Evolutionary conservation across 2,329 filamentous ascomycete genomes (phyloP).

Genomic region (Phialocephala sp.): DNA sequence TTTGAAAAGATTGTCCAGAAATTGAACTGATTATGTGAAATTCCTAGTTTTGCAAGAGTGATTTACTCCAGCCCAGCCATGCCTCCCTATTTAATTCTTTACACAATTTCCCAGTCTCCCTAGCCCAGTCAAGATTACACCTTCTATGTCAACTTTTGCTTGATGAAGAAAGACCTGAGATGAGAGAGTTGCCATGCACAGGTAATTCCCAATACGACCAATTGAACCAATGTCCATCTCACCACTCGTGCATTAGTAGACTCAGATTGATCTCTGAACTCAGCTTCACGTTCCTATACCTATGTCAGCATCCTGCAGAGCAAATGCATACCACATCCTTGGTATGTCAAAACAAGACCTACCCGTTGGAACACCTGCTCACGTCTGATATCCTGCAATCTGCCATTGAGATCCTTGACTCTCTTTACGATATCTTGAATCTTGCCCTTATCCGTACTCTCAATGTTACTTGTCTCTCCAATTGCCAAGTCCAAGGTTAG

Average conservation of each 20-base stretch:
- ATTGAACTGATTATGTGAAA: conserved; percentile 29
- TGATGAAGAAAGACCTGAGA: conserved; percentile 97
- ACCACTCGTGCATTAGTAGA: conserved; percentile 89
- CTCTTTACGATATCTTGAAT: conserved; percentile 87
- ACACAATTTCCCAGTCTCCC: conserved; percentile 8
- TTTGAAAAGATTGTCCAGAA: conserved; percentile 20
- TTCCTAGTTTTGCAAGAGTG: conserved; percentile 13
- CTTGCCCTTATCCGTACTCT: conserved; percentile 92
- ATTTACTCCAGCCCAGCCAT: conserved; percentile 18
- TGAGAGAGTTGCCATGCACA: conserved; percentile 98
- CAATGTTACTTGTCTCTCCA: conserved; percentile 91
- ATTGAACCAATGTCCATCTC: conserved; percentile 91
- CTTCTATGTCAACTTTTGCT: conserved; percentile 93
- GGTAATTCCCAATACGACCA: conserved; percentile 81
- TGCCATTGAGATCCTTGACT: conserved; percentile 85
- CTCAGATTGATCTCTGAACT: conserved; percentile 98
- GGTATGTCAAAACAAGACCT: conserved; percentile 41
- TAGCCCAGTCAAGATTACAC: neutral
- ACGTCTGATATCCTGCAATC: conserved; percentile 85
- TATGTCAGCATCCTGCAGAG: conserved; percentile 26
- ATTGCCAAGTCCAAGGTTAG: conserved; percentile 90
- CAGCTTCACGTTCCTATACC: conserved; percentile 86
- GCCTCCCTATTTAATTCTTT: conserved; percentile 16
- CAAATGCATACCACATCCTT: neutral
- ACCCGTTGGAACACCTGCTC: conserved; percentile 98